Percentiles rank a stretch among this genome's conserved stretches.
These are phyloP conservation scores for Pisolithus tinctorius DNA, from an alignment of 768 basidiomycete genomes.

Conservation along the genomic window DNA sequence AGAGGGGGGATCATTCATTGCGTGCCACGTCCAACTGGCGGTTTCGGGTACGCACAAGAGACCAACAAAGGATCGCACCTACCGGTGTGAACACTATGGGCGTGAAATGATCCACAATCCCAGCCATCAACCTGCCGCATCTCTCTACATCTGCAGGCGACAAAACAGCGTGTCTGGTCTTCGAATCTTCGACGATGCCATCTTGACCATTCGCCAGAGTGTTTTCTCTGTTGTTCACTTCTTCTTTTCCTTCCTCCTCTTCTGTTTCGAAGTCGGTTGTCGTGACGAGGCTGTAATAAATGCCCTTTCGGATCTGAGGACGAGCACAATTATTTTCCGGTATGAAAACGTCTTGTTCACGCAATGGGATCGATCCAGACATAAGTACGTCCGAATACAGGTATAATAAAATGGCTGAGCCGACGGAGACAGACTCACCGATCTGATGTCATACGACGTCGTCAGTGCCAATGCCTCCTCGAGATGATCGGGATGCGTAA, in stretches of 20 bases:
- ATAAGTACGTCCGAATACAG: too few species aligned
- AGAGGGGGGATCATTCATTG: neutral
- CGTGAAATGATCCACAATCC: constrained; percentile 60
- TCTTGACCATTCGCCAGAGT: neutral
- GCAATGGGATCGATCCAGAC: neutral
- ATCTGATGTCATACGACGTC: constrained; percentile 36
- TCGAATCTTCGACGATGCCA: neutral
- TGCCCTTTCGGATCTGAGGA: constrained; percentile 49
- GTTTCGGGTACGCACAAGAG: neutral
- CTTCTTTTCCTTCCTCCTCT: constrained; percentile 15
- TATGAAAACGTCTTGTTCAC: neutral
- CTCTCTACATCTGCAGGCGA: constrained; percentile 29
- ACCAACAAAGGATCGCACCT: constrained; percentile 6
- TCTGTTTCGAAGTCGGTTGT: constrained; percentile 48
- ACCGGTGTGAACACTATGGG: constrained; percentile 65
- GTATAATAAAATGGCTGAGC: too few species aligned
- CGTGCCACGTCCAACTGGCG: neutral
- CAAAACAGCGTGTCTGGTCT: constrained; percentile 19
- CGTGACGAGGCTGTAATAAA: constrained; percentile 60
- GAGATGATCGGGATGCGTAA: constrained; percentile 36
- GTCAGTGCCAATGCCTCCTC: constrained; percentile 52
- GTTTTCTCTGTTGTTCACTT: constrained; percentile 1
- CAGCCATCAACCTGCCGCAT: constrained; percentile 44
- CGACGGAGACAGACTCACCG: constrained; percentile 34
- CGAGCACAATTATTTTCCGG: neutral